phyloP scores from a whole-genome alignment of 192 early-diverging fungal genomes.

The Oehlia diaphana region DNA sequence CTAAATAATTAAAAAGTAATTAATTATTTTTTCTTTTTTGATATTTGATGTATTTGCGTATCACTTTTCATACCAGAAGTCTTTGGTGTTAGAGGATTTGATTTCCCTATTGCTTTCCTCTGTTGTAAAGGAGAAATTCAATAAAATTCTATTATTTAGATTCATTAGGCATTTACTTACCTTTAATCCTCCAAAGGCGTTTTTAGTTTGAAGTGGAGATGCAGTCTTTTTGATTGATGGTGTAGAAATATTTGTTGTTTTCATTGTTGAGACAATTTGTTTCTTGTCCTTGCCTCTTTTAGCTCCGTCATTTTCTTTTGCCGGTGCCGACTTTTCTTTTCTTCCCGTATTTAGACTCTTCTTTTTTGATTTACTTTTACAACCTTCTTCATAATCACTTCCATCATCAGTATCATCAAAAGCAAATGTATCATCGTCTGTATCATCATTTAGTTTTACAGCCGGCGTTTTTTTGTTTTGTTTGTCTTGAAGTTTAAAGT shows the following conservation, averaged over 20 bases:
- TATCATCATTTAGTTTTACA: not conserved
- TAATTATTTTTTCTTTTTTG: no score
- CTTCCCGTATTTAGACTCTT: not conserved
- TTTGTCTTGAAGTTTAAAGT: no score
- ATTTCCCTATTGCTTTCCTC: not conserved
- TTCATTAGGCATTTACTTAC: not conserved
- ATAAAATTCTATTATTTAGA: not conserved
- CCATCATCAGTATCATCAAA: not conserved
- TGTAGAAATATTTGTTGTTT: not conserved
- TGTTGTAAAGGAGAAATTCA: not conserved
- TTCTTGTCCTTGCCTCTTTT: not conserved
- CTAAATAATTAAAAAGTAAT: not conserved
- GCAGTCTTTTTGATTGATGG: not conserved
- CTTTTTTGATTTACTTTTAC: not conserved
- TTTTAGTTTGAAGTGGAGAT: not conserved
- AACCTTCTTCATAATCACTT: not conserved
- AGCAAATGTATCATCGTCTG: not conserved
- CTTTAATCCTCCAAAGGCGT: not conserved
- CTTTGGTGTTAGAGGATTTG: not conserved
- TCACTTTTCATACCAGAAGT: not conserved
- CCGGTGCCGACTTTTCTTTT: not conserved
- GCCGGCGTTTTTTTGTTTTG: no score
- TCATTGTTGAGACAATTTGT: not conserved
- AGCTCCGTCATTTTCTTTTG: not conserved
- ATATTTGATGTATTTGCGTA: not conserved